These are phyloP conservation scores for Cucumis cinereus DNA, from an alignment of 306 rosid genomes.

Conservation along the genomic window DNA sequence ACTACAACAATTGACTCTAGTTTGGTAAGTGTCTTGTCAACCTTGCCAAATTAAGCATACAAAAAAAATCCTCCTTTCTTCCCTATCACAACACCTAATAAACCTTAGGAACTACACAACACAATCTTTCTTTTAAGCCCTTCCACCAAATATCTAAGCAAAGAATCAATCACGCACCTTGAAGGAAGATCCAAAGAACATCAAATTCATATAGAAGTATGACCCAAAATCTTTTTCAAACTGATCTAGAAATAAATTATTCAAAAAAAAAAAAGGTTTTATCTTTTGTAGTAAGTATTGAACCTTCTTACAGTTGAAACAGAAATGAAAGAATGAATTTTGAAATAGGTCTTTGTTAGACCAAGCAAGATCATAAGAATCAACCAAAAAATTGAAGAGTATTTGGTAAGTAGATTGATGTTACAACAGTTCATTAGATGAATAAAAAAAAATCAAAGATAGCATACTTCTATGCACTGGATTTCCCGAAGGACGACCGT, in stretches of 20 bases:
- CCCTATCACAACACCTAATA: background rate
- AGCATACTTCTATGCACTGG: background rate
- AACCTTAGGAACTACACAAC: background rate
- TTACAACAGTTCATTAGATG: background rate
- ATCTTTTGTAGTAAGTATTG: too few relatives aligned
- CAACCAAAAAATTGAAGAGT: background rate
- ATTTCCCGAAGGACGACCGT: background rate
- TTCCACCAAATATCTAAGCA: background rate
- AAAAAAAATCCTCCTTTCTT: background rate
- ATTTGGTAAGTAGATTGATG: background rate
- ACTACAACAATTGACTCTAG: background rate
- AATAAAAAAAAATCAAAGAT: background rate
- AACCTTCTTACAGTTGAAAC: too few relatives aligned
- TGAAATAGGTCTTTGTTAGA: background rate
- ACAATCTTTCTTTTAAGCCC: background rate
- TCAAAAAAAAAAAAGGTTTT: background rate
- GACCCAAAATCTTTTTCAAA: background rate
- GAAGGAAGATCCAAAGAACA: background rate
- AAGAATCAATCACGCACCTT: background rate
- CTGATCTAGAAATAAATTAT: background rate
- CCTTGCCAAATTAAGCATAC: background rate
- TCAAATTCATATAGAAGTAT: background rate
- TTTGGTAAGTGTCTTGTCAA: background rate
- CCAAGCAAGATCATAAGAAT: background rate
- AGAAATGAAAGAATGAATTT: background rate